Base-by-base conservation (phyloP, 805 yeast genomes). In the Wickerhamiella sorbophila region DNA sequence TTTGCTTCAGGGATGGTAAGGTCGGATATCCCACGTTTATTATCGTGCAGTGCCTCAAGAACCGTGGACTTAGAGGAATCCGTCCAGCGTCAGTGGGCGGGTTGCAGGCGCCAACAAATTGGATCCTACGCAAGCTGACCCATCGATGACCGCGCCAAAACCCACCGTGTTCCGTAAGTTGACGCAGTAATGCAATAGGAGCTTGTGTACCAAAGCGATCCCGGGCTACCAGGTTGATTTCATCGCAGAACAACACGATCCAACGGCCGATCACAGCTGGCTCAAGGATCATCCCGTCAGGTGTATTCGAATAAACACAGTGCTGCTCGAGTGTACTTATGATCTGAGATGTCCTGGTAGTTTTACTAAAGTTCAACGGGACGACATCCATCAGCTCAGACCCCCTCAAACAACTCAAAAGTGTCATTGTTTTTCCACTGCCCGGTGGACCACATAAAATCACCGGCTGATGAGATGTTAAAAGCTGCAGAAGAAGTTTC, bases 381-480 rank as follows among this genome's bases (percentile, higher is more conserved):
- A 76, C 67, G 2, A 85, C 62, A 17, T 75, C 80, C 44, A 75
- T 64, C 14, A 70, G 66, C 0, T 77, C 69, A 0, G 79, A 67
- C 41, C 64, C 65, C 36, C 82, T 63, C 33, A 88, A 55, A 0
- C 85, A 77, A 37, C 78, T 74, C 49, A 83, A 68, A 16, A 88
- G 60, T 0, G 87, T 76, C 97, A 88, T 87, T 0, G 97, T 87
- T 56, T 88, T 88, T 44, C 97, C 97, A 0, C 95, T 80, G 3
- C 97, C 97, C 0, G 97, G 96, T 0, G 97, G 97, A 2, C 97
- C 97, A 60, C 95, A 85, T 18, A 88, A 64, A 21, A 88, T 64
- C 15, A 84, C 56, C 0, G 93, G 74, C 32, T 62, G 62, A 41
- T 71, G 77, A 36, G 72, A 72, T 27, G 65, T 64, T 31, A 87